Percentiles rank a stretch among this genome's conserved stretches.
Evolutionary conservation across 352 stramenopile genomes (phyloP).

Genomic region (Labyrinthula sp.): DNA sequence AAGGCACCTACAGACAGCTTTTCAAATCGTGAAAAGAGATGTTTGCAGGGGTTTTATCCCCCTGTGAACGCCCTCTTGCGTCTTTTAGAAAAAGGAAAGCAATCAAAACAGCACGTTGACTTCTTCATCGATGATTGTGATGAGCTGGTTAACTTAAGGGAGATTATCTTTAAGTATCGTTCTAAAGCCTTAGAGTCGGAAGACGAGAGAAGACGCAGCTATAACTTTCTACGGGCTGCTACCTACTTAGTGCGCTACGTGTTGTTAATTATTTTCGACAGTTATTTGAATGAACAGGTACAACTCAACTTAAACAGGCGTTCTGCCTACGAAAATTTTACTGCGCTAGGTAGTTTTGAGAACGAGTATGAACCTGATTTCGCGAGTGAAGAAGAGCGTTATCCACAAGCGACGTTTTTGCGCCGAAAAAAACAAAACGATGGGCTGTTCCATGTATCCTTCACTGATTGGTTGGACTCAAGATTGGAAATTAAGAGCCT

Average conservation of each 20-base stretch:
- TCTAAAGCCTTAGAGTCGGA: conserved; percentile 11
- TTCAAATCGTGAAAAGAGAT: too few relatives aligned
- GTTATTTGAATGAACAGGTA: conserved; percentile 39
- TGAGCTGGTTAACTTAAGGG: conserved; percentile 13
- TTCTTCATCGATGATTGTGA: conserved; percentile 24
- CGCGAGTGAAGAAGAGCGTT: too few relatives aligned
- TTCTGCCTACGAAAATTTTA: too few relatives aligned
- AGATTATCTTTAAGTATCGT: conserved; percentile 17
- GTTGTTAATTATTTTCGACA: conserved; percentile 58
- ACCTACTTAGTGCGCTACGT: conserved; percentile 61
- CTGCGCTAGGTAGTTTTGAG: background rate
- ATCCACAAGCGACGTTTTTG: background rate
- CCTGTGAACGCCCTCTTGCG: conserved; percentile 10
- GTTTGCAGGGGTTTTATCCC: conserved; percentile 26
- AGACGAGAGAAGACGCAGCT: conserved; percentile 10
- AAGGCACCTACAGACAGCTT: conserved; percentile 6
- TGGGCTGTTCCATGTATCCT: conserved; percentile 2
- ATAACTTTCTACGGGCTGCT: conserved; percentile 47
- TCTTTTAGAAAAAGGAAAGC: conserved; percentile 15
- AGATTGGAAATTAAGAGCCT: conserved; percentile 25
- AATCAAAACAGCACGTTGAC: conserved; percentile 24
- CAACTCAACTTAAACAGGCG: too few relatives aligned
- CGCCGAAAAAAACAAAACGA: conserved; percentile 18
- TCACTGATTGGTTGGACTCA: conserved; percentile 29
- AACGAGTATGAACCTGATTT: conserved; percentile 1